These are phyloP conservation scores for Aspergillus jensenii DNA, from an alignment of 2,329 filamentous ascomycete genomes.

Conservation along the genomic window DNA sequence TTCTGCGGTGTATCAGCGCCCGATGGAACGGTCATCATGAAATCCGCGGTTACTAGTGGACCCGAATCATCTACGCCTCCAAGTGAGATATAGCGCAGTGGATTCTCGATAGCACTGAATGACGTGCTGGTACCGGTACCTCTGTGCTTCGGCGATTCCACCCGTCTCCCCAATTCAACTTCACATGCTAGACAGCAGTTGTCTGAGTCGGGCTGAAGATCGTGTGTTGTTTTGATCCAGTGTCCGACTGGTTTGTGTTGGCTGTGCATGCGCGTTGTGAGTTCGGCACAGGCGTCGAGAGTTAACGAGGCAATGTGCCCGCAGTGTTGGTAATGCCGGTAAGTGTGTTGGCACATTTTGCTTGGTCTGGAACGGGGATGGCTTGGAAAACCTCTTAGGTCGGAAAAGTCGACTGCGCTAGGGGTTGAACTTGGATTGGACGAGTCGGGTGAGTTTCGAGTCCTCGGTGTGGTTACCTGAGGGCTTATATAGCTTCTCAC, in stretches of 20 bases:
- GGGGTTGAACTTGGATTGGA: no score
- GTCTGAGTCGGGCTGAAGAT: not conserved
- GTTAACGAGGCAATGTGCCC: slow-evolving; percentile 30
- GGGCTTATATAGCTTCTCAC: no score
- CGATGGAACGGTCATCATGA: not conserved
- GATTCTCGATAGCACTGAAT: not conserved
- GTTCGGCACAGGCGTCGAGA: slow-evolving; percentile 22
- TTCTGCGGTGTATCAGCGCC: not conserved
- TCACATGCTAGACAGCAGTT: not conserved
- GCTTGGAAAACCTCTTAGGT: no score
- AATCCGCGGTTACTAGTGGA: not conserved
- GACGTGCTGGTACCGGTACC: not conserved
- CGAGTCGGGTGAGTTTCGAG: no score
- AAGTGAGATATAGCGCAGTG: not conserved
- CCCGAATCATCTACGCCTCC: not conserved
- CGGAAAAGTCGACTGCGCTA: no score
- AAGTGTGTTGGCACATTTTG: slow-evolving; percentile 27
- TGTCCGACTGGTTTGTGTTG: not conserved
- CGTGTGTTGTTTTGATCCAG: not conserved
- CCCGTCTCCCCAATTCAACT: not conserved
- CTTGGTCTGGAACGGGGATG: not conserved
- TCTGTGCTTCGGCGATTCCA: not conserved
- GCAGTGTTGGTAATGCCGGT: slow-evolving; percentile 27
- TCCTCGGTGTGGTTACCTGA: no score
- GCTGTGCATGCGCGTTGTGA: slow-evolving; percentile 19